Conservation (phyloP, 2,329 filamentous ascomycete genomes). For the Xylariales sp. region DNA sequence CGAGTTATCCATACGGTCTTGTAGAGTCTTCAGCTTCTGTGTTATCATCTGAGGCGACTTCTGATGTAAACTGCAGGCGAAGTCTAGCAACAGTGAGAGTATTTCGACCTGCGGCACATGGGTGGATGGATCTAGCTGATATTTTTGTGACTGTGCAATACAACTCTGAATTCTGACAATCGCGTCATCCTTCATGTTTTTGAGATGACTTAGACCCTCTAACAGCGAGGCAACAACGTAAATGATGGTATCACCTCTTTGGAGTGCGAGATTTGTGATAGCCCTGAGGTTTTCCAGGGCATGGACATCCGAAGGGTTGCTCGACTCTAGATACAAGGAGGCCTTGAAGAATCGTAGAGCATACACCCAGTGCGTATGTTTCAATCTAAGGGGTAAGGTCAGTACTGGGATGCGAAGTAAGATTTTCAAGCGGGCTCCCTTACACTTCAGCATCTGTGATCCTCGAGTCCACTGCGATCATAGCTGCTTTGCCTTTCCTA, state of each 20-base stretch:
- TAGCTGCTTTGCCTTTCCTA: conserved; percentile 65
- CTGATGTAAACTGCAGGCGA: conserved; percentile 64
- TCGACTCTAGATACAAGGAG: conserved; percentile 60
- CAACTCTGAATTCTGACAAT: conserved; percentile 69
- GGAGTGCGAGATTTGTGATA: conserved; percentile 55
- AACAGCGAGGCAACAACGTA: conserved; percentile 62
- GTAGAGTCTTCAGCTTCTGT: conserved; percentile 59
- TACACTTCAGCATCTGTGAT: conserved; percentile 65
- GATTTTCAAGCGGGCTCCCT: too few species aligned
- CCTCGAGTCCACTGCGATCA: conserved; percentile 66
- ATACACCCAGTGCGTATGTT: conserved; percentile 70
- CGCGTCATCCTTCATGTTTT: conserved; percentile 58
- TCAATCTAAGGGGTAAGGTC: conserved; percentile 35
- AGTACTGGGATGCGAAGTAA: not conserved
- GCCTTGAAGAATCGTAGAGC: conserved; percentile 72
- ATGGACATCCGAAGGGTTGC: conserved; percentile 55
- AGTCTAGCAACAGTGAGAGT: conserved; percentile 63
- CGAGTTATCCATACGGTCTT: conserved; percentile 56
- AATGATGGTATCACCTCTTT: conserved; percentile 58
- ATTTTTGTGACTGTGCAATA: conserved; percentile 68
- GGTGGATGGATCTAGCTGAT: conserved; percentile 62
- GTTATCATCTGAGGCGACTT: conserved; percentile 52
- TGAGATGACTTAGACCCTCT: conserved; percentile 66
- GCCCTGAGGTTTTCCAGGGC: conserved; percentile 66
- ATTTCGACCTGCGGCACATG: conserved; percentile 63